Evolutionary conservation across 805 yeast species (phyloP), one percentile per base, ranked within the genome.

Genomic region (Candida andamanensis): DNA sequence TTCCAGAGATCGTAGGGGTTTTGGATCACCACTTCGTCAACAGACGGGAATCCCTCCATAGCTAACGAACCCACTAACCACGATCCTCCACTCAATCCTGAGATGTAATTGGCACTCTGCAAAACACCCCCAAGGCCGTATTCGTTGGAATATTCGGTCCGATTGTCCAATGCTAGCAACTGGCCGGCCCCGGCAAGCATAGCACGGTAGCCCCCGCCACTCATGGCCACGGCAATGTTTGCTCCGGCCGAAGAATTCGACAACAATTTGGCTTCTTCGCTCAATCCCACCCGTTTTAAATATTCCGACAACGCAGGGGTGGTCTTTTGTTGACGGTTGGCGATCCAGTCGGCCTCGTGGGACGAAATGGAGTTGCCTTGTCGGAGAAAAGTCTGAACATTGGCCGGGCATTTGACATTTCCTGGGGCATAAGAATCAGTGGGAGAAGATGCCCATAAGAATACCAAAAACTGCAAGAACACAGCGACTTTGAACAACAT

Each of bases 41-140:
- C 75, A 9, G 82, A 63, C 7, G 87, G 75, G 78, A 82, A 86
- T 49, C 79, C 77, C 52, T 85, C 83, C 49, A 72, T 63, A 0
- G 73, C 76, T 18, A 85, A 55, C 7, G 89, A 71, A 2, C 85
- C 80, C 17, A 85, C 64, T 29, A 84, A 62, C 95, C 95, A 85
- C 10, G 83, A 72, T 17, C 95, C 95, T 19, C 95, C 95, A 11
- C 89, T 79, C 22, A 85, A 69, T 6, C 90, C 95, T 4, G 85
- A 60, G 4, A 86, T 54, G 49, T 87, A 86, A 9, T 83, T 73
- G 1, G 85, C 50, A 5, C 82, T 60, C 46, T 82, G 86, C 22
- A 85, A 58, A 15, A 86, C 56, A 4, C 95, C 94, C 20, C 90
- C 89, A 25, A 85, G 54, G 3, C 34, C 41, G 10, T 83, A 81